A percentile compares a stretch with the other conserved stretches of the same genome.
These are phyloP conservation scores for Filobasidium floriforme DNA, from an alignment of 768 basidiomycete species.

Conservation along the genomic window DNA sequence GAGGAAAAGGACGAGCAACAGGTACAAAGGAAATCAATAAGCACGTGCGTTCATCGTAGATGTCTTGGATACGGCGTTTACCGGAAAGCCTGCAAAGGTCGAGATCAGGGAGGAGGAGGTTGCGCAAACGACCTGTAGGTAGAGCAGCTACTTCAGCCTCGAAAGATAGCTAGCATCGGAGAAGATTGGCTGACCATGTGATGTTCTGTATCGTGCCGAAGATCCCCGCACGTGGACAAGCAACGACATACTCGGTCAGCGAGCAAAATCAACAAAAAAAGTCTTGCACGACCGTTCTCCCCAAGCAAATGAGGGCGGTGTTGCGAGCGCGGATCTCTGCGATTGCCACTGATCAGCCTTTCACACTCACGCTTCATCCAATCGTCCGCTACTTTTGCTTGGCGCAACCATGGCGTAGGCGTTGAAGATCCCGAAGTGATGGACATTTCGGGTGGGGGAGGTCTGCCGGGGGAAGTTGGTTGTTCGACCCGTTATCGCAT, in stretches of 20 bases:
- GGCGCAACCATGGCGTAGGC: not conserved
- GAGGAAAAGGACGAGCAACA: conserved; percentile 12
- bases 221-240: not conserved
- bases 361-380: conserved; percentile 35
- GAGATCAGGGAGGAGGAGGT: conserved; percentile 86
- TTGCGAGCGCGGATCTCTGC: not conserved
- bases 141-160: no score
- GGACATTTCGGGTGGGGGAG: not conserved
- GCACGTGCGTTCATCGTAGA: no score
- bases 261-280: not conserved
- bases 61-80: conserved; percentile 31
- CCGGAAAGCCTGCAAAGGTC: conserved; percentile 86
- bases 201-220: not conserved
- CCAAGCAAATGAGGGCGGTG: not conserved
- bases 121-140: conserved; percentile 63
- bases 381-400: conserved; percentile 30
- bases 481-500: not conserved
- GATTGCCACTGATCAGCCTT: not conserved
- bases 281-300: not conserved
- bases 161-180: no score
- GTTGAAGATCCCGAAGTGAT: not conserved
- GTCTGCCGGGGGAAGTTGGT: not conserved
- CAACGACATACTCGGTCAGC: not conserved
- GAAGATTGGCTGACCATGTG: not conserved
- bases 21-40: conserved; percentile 10